Evolutionary conservation across 495 filamentous ascomycete species (phyloP).

Genomic region (Talaromyces trachyspermus): DNA sequence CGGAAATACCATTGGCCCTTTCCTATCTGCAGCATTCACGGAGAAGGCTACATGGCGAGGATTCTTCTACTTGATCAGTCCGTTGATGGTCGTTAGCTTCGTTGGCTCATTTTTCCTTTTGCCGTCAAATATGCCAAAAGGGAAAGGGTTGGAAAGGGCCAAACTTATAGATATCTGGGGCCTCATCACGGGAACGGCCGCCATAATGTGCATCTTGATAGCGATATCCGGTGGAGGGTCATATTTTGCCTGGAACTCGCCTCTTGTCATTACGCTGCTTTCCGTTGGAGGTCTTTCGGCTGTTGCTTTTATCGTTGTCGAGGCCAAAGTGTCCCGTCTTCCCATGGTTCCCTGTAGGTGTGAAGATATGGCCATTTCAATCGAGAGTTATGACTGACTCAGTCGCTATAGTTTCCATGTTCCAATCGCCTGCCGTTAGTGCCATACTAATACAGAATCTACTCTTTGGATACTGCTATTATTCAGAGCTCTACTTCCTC

Average conservation of each 20-base stretch:
- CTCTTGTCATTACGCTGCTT: slow-evolving; percentile 41
- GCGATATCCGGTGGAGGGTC: slow-evolving; percentile 45
- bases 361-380: not conserved
- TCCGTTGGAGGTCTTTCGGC: slow-evolving; percentile 35
- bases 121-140: slow-evolving; percentile 43
- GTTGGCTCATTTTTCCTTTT: slow-evolving; percentile 37
- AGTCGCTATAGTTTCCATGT: not conserved
- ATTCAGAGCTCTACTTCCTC: slow-evolving; percentile 37
- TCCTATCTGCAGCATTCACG: slow-evolving; percentile 47
- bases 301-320: slow-evolving; percentile 42
- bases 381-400: not conserved
- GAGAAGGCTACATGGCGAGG: slow-evolving; percentile 44
- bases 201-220: slow-evolving; percentile 39
- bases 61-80: slow-evolving; percentile 48
- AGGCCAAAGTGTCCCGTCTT: slow-evolving; percentile 33
- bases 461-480: slow-evolving; percentile 5
- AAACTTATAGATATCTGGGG: slow-evolving; percentile 44
- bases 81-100: slow-evolving; percentile 34
- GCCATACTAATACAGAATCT: slow-evolving; percentile 4
- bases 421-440: not conserved
- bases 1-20: slow-evolving; percentile 46
- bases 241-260: slow-evolving; percentile 42
- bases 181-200: slow-evolving; percentile 27
- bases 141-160: slow-evolving; percentile 41
- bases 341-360: slow-evolving; percentile 22